A percentile compares a stretch with the other conserved stretches of the same genome.
Conservation (phyloP, 2,329 filamentous ascomycete genomes). For the Aspergillus tamarii region DNA sequence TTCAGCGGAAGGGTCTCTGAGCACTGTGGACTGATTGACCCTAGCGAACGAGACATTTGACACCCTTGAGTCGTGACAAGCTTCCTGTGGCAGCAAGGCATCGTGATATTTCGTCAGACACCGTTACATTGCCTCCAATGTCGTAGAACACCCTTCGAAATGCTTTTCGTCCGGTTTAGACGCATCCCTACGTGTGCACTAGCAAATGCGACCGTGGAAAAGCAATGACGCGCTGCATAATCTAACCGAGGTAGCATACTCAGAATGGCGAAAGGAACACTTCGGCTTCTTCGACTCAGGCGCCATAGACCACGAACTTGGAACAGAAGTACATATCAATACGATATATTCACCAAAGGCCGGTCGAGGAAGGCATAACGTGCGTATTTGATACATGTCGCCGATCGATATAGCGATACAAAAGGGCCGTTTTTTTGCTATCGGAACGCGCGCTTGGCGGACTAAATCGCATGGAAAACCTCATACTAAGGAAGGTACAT, state of each 20-base stretch:
- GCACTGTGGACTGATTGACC: not conserved
- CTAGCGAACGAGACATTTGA: not conserved
- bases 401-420: not conserved
- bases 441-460: not conserved
- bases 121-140: accelerated
- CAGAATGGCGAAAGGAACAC: not conserved
- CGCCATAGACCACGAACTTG: not conserved
- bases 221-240: not conserved
- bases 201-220: not conserved
- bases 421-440: not conserved
- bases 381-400: not conserved
- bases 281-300: not conserved
- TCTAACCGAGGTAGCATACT: not conserved
- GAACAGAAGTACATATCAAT: not conserved
- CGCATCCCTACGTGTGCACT: not conserved
- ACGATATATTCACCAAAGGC: not conserved
- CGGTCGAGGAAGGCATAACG: not conserved
- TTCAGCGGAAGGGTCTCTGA: not conserved
- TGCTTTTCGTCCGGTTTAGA: accelerated
- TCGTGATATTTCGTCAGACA: not conserved
- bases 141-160: not conserved
- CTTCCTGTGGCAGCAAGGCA: not conserved
- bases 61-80: not conserved
- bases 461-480: not conserved
- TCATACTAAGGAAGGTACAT: not conserved